Evolutionary conservation across 1,284 basidiomycete genomes (phyloP), one percentile per base, ranked within the genome.

Genomic region (Hypsizygus ulmarius): DNA sequence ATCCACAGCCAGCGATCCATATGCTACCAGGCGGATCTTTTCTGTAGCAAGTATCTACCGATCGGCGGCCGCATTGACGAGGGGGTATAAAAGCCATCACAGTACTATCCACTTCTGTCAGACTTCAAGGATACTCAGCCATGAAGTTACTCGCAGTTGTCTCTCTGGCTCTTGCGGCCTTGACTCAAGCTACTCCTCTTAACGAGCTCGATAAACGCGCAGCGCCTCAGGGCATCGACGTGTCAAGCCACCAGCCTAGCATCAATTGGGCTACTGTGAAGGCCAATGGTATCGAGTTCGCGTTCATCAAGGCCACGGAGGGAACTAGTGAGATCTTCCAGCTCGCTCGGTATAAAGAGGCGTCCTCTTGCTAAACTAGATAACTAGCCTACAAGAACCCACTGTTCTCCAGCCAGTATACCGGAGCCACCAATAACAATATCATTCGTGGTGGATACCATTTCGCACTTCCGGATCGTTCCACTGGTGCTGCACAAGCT

Each of bases 241-340:
- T 87, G 43, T 83, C 81, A 15, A 54, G 64, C 56, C 79, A 71
- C 52, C 84, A 86, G 52, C 58, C 72, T 18, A 61, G 59, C 50
- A 66, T 85, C 16, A 68, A 84, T 62, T 84, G 80, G 78, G 66
- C 63, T 28, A 67, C 71, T 6, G 78, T 79, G 51, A 74, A 72
- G 48, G 63, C 73, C n/a, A 80, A 80, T 51, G 82, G 82, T 3
- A 64, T 83, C 36, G 51, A 68, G 11, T 87, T 85, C 55, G 80
- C 71, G 8, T 84, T 74, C 59, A 84, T 87, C 74, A 87, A 87
- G 61, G 84, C 82, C 10, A 87, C 84, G 4, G 82, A 87, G 59
- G 81, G 81, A 11, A 84, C 77, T 2, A 19, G 56, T 55, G 43
- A 2, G 47, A 27, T 15, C n/a, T 32, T n/a, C n/a, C n/a, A n/a